Evolutionary conservation across 2,329 filamentous ascomycete genomes (phyloP), one percentile per base, ranked within the genome.

Genomic region (Aureobasidium leucospermi): DNA sequence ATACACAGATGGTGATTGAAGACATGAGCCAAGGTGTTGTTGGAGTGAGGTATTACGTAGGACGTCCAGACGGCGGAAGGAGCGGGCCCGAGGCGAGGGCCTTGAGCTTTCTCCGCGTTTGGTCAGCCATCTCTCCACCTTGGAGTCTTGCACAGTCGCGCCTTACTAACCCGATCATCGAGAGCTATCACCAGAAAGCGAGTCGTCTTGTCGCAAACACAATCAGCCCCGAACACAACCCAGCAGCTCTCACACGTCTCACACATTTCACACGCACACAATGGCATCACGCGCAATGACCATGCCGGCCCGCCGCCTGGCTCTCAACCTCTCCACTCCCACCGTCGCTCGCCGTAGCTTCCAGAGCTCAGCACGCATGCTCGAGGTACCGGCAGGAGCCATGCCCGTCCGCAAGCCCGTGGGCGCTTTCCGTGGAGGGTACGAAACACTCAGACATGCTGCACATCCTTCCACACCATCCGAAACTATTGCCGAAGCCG

Each of bases 361-460:
- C 69, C 73, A 76, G 64, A 76, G 74, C 51, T 75, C 59, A 66
- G 52, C 61, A 29, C 59, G 51, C 43, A 31, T 62, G 46, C 38
- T 62, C 41, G 62, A 64, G 8, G 51, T 59, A n/a, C 48, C 57
- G 15, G 42, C 38, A 16, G 60, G 73, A 71, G 28, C 73, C 75
- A 48, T 82, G 58, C 79, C 84, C 31, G 75, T 79, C n/a, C 80
- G 78, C 71, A 88, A 83, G 71, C 86, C 86, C 7, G 81, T 88
- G 56, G 86, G 86, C 59, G 86, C 86, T 66, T 89, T 89, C 70
- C 76, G 86, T 69, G 86, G 85, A 78, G 85, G 85, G 86, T 89
- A 73, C 79, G 84, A 78, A 59, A 36, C 11, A 51, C 41, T 13
- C 1, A 3, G 11, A 4, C 23, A 29, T 39, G 6, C 9, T 41